Conservation (phyloP, 2,329 filamentous ascomycete species). For the Plectosphaerella sp. region DNA sequence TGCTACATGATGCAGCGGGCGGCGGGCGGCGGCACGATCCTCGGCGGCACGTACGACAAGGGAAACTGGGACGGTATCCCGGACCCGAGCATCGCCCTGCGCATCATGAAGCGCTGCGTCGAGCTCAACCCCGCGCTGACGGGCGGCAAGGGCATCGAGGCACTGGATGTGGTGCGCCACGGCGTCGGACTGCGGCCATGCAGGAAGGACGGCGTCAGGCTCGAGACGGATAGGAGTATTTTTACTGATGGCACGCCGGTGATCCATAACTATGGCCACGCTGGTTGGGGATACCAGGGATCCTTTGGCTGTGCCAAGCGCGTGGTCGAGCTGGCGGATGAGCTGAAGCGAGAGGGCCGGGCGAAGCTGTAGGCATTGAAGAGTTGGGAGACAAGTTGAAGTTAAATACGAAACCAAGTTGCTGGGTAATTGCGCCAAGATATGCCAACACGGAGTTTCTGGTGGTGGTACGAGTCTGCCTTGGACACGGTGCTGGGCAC, state of each 20-base stretch:
- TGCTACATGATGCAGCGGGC: conserved; percentile 82
- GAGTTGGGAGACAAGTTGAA: no score
- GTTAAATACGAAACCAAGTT: no score
- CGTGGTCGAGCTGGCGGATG: conserved; percentile 62
- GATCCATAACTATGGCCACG: conserved; percentile 80
- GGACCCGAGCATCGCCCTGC: conserved; percentile 72
- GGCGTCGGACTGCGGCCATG: conserved; percentile 77
- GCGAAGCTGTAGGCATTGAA: conserved; percentile 19
- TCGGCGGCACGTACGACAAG: conserved; percentile 82
- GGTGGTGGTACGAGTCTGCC: no score
- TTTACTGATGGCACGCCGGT: conserved; percentile 53
- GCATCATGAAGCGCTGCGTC: conserved; percentile 79
- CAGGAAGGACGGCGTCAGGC: conserved; percentile 65
- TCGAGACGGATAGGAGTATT: conserved; percentile 65
- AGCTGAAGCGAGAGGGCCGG: conserved; percentile 38
- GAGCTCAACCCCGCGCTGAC: conserved; percentile 61
- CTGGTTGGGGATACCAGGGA: conserved; percentile 70
- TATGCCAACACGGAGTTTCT: no score
- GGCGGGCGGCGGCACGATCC: conserved; percentile 72
- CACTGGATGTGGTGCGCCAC: conserved; percentile 72
- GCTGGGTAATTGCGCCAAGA: no score
- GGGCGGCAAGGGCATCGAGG: conserved; percentile 63
- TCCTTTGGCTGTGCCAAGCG: conserved; percentile 67
- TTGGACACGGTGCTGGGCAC: no score
- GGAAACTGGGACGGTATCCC: conserved; percentile 74